A percentile compares a stretch with the other conserved stretches of the same genome.
Conservation (phyloP, 2,329 filamentous ascomycete genomes). For the Epichloe scottii region DNA sequence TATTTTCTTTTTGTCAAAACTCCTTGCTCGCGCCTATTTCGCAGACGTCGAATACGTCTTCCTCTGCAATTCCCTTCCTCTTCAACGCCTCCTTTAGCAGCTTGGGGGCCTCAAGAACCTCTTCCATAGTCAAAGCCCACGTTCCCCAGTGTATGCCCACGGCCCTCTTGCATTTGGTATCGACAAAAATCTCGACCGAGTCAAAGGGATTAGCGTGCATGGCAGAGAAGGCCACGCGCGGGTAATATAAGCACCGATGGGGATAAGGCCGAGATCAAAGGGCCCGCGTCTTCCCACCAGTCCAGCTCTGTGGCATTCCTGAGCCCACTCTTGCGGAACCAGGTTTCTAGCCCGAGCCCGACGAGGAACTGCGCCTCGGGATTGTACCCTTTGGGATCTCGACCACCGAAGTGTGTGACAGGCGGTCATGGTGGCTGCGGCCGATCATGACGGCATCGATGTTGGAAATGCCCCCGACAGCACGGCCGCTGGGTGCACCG, state of each 20-base stretch:
- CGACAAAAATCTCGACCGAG: constrained; percentile 76
- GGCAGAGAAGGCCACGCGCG: constrained; percentile 57
- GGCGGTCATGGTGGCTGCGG: constrained; percentile 88
- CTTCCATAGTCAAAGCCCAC: constrained; percentile 77
- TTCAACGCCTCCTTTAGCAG: constrained; percentile 60
- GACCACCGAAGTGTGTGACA: constrained; percentile 63
- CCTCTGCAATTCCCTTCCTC: constrained; percentile 53
- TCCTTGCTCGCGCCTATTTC: constrained; percentile 74
- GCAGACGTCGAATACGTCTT: constrained; percentile 68
- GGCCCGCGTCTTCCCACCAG: constrained; percentile 88
- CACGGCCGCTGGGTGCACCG: constrained; percentile 71
- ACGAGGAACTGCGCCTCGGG: constrained; percentile 81
- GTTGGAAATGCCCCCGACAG: constrained; percentile 58
- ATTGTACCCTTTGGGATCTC: constrained; percentile 57
- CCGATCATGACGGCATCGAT: constrained; percentile 72
- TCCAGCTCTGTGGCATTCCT: constrained; percentile 76
- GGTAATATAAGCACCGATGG: constrained; percentile 89
- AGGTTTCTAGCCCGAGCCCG: constrained; percentile 67
- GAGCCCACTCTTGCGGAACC: constrained; percentile 64
- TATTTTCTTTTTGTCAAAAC: constrained; percentile 34
- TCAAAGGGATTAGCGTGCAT: constrained; percentile 84
- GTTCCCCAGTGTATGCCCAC: constrained; percentile 90
- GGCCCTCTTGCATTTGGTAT: constrained; percentile 65
- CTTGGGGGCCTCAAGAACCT: constrained; percentile 69
- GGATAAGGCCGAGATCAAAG: constrained; percentile 84